Percentiles rank a stretch among this genome's conserved stretches.
These are phyloP conservation scores for Pichia sp. DNA, from an alignment of 1,139 yeast genomes.

Conservation along the genomic window DNA sequence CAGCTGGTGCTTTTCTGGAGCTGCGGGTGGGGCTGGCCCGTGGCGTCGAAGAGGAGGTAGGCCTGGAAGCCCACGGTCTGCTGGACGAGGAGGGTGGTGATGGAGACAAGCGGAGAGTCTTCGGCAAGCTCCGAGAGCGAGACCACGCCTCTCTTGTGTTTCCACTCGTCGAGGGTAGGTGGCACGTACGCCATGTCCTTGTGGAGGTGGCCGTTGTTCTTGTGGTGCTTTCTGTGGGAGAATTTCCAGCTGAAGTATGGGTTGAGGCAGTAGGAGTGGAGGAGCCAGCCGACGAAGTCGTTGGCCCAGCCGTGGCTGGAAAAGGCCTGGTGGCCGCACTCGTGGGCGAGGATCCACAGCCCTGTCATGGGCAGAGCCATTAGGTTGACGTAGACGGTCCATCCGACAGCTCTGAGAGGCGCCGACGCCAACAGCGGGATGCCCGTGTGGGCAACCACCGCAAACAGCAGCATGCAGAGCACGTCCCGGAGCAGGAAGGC, in stretches of 20 bases:
- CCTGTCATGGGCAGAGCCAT: conserved; percentile 68
- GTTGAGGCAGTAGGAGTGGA: conserved; percentile 72
- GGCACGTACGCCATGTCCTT: conserved; percentile 85
- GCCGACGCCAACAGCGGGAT: conserved; percentile 48
- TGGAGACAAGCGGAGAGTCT: conserved; percentile 68
- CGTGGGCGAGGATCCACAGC: conserved; percentile 83
- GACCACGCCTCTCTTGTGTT: conserved; percentile 36
- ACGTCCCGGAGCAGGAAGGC: conserved; percentile 66
- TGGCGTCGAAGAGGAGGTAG: conserved; percentile 65
- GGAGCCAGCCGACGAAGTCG: conserved; percentile 75
- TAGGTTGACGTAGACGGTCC: conserved; percentile 40
- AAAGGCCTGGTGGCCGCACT: conserved; percentile 87
- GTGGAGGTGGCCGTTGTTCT: conserved; percentile 77
- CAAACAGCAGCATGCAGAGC: conserved; percentile 45
- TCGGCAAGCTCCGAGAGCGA: conserved; percentile 57
- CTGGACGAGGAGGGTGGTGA: conserved; percentile 54
- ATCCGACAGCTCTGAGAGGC: conserved; percentile 44
- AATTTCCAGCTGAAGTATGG: conserved; percentile 87
- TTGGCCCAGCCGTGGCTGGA: conserved; percentile 65
- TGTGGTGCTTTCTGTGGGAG: conserved; percentile 81
- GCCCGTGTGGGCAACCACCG: conserved; percentile 49
- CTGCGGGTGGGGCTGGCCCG: conserved; percentile 67
- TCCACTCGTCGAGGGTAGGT: conserved; percentile 48
- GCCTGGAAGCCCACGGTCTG: conserved; percentile 74
- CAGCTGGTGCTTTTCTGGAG: conserved; percentile 10